A percentile compares a stretch with the other conserved stretches of the same genome.
Conservation (phyloP, 257 asterid genomes). For the Scutellaria minor region DNA sequence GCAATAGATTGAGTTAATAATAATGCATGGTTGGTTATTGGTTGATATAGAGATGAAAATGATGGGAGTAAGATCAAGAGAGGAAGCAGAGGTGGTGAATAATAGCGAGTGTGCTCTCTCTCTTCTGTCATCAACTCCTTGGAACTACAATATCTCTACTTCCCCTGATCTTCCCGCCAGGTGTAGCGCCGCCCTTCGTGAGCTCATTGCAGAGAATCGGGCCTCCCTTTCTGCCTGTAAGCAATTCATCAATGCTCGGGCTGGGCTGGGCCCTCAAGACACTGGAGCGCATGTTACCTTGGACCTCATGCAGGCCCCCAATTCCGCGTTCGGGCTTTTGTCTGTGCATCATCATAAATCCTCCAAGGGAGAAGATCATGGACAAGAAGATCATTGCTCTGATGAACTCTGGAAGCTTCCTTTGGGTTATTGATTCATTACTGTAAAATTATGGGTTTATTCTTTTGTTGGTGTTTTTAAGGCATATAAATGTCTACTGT, state of each 20-base stretch:
- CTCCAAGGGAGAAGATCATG: slow-evolving; percentile 17
- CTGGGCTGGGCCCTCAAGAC: too few species aligned
- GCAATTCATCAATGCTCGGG: not conserved
- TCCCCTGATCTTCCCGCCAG: slow-evolving; percentile 51
- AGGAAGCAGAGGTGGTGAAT: slow-evolving; percentile 24
- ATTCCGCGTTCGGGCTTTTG: slow-evolving; percentile 42
- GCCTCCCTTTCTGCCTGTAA: slow-evolving; percentile 48
- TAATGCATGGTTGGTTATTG: too few species aligned
- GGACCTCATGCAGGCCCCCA: slow-evolving; percentile 24
- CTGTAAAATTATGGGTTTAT: not conserved
- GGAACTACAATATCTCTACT: slow-evolving; percentile 15
- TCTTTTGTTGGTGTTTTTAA: not conserved
- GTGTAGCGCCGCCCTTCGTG: slow-evolving; percentile 65
- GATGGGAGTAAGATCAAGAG: slow-evolving; percentile 34
- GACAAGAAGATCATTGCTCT: slow-evolving; percentile 39
- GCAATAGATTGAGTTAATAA: too few species aligned
- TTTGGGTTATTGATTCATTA: slow-evolving; percentile 30
- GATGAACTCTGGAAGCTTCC: slow-evolving; percentile 51
- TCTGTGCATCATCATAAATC: slow-evolving; percentile 35
- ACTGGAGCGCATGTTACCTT: too few species aligned
- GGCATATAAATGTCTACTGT: too few species aligned
- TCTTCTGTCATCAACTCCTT: slow-evolving; percentile 70
- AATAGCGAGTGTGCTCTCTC: slow-evolving; percentile 68
- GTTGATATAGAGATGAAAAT: not conserved
- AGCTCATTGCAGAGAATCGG: slow-evolving; percentile 68